Percentiles rank a stretch among this genome's conserved stretches.
phyloP scores from a whole-genome alignment of 1,284 basidiomycete species.

The Malassezia nana region DNA sequence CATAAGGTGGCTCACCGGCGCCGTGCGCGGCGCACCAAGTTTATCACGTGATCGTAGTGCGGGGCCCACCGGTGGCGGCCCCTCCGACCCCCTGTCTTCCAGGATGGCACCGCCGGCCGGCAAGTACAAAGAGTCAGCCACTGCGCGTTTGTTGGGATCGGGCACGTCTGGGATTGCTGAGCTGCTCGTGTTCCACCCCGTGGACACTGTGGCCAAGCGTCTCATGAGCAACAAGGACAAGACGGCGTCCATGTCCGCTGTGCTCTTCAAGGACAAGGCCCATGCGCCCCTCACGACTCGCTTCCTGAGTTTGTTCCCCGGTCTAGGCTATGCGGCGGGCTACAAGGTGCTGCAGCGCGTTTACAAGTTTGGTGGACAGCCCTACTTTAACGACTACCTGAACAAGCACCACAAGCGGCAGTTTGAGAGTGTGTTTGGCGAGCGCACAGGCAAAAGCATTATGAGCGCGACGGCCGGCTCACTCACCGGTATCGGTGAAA shows the following conservation, averaged over 20 bases:
- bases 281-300: slow-evolving; percentile 57
- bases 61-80: not conserved
- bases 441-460: slow-evolving; percentile 87
- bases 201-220: slow-evolving; percentile 88
- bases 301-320: slow-evolving; percentile 86
- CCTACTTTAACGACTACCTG: slow-evolving; percentile 90
- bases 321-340: slow-evolving; percentile 78
- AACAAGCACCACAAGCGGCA: slow-evolving; percentile 62
- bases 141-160: slow-evolving; percentile 81
- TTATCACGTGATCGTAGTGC: not conserved
- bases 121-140: slow-evolving; percentile 61
- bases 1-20: not conserved
- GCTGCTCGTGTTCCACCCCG: slow-evolving; percentile 56
- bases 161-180: slow-evolving; percentile 75
- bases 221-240: slow-evolving; percentile 74
- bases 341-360: slow-evolving; percentile 62
- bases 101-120: slow-evolving; percentile 36
- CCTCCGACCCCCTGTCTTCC: not conserved
- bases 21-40: not conserved
- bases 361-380: slow-evolving; percentile 89
- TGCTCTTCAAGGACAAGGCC: slow-evolving; percentile 82
- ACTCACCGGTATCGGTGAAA: slow-evolving; percentile 67
- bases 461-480: slow-evolving; percentile 82
- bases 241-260: slow-evolving; percentile 54
- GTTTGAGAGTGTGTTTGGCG: slow-evolving; percentile 80